Evolutionary conservation across 2,329 filamentous ascomycete genomes (phyloP).

Genomic region (Fusarium napiforme): DNA sequence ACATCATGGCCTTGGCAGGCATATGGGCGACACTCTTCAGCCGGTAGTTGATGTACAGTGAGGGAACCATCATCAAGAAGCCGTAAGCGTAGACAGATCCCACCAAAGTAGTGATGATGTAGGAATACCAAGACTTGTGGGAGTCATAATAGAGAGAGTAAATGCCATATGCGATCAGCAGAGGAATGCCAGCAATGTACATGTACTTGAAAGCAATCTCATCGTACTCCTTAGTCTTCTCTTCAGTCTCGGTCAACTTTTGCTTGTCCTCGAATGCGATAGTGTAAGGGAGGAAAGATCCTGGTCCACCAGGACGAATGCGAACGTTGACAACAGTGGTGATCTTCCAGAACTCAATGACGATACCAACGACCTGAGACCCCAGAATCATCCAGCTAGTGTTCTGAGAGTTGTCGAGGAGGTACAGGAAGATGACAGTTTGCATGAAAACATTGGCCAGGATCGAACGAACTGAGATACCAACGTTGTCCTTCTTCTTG

Average conservation of each 20-base stretch:
- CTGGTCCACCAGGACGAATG: conserved; percentile 73
- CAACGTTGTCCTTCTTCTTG: conserved; percentile 99
- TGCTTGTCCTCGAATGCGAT: conserved; percentile 96
- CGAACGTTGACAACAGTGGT: conserved; percentile 94
- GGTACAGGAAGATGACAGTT: conserved; percentile 91
- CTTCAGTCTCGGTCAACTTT: conserved; percentile 91
- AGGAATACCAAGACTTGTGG: conserved; percentile 99
- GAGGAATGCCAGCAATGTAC: conserved; percentile 89
- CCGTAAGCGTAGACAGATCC: conserved; percentile 98
- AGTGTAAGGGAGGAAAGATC: conserved; percentile 79
- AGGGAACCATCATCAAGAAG: conserved; percentile 99
- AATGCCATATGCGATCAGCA: conserved; percentile 86
- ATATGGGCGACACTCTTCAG: conserved; percentile 96
- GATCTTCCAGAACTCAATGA: conserved; percentile 87
- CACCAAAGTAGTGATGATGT: conserved; percentile 92
- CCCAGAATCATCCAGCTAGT: conserved; percentile 99
- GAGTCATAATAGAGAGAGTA: conserved; percentile 94
- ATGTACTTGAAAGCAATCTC: conserved; percentile 98
- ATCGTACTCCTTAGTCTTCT: conserved; percentile 99
- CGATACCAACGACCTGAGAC: conserved; percentile 84
- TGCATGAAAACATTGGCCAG: conserved; percentile 99
- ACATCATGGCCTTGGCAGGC: conserved; percentile 95
- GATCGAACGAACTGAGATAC: conserved; percentile 95
- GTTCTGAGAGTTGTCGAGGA: conserved; percentile 96
- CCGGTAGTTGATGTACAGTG: conserved; percentile 98